Evolutionary conservation across 2,329 filamentous ascomycete species (phyloP), one percentile per base, ranked within the genome.

Genomic region (Bipolaris victoriae): DNA sequence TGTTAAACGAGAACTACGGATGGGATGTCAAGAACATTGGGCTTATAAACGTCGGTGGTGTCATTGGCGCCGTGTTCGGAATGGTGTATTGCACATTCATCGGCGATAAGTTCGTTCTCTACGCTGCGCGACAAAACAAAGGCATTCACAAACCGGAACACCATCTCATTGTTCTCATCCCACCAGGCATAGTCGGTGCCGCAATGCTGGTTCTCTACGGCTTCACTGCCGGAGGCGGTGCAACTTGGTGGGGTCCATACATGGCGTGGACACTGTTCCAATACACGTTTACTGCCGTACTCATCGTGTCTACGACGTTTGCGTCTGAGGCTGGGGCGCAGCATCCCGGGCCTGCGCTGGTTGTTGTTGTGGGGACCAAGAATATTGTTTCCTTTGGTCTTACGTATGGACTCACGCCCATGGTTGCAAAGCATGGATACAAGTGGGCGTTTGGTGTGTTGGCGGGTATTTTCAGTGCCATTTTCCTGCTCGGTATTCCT

Each of bases 101-200:
- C 11, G 39, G 39, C 20, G 39, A 41, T 22, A 41, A 41, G 5
- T 41, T 24, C 22, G 39, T 41, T 2, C 39, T 41, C 13, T 41
- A 15, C 2, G 39, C 40, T 2, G 52, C 45, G 3, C 36, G 37
- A 13, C 44, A 26, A 13, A 49, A 49, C 26, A 16, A 33, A 7
- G 52, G 52, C 29, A 37, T 55, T 9, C 52, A 55, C 45, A 49
- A 44, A 11, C 52, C 52, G 4, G 52, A 55, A 36, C 52, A 55
- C 18, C 16, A 31, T 15, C 46, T 55, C 10, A 9, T 55, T 11
- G 41, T 39, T 13, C 31, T 55, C 7, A 20, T 55, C 11, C 33
- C 39, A 7, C 45, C 52, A 2, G 29, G 16, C 9, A 24, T 55
- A 15, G 16, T 55, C 15, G 46, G 46, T 18, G n/a, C 43, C 4